Evolutionary conservation across 768 basidiomycete species (phyloP).

Genomic region (Holtermannia corniformis): DNA sequence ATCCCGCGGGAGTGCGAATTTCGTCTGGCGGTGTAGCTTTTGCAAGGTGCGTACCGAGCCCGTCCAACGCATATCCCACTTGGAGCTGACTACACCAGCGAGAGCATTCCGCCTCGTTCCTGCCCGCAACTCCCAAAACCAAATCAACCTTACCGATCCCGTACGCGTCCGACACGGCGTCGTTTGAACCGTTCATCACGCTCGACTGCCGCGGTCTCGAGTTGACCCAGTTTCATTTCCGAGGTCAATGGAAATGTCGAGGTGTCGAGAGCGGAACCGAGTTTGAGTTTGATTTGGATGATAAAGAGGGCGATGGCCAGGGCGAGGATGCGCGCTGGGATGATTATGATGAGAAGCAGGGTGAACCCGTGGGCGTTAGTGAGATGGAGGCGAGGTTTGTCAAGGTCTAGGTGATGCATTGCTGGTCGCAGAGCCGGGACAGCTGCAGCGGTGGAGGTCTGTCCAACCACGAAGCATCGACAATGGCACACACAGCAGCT

Average conservation of each 20-base stretch:
- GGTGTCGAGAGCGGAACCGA: constrained; percentile 15
- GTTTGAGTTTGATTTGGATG: constrained; percentile 37
- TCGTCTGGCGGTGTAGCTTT: constrained; percentile 36
- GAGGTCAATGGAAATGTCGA: constrained; percentile 21
- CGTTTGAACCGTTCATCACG: constrained; percentile 25
- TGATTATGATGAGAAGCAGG: constrained; percentile 40
- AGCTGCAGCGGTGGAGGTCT: too few species aligned
- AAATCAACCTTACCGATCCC: constrained; percentile 20
- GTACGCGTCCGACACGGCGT: constrained; percentile 14
- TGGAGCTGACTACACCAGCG: constrained; percentile 16
- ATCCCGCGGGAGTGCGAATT: constrained; percentile 37
- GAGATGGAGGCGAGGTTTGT: constrained; percentile 28
- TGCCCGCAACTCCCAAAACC: constrained; percentile 21
- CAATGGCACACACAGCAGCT: too few species aligned
- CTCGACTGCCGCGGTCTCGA: constrained; percentile 41
- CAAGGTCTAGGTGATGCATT: constrained; percentile 2
- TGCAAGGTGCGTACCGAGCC: constrained; percentile 31
- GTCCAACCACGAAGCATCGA: too few species aligned
- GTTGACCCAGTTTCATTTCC: constrained; percentile 31
- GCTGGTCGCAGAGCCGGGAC: too few species aligned
- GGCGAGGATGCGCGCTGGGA: constrained; percentile 38
- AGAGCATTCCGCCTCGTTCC: constrained; percentile 39
- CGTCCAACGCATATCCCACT: background rate
- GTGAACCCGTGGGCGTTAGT: constrained; percentile 29
- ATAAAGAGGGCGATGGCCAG: constrained; percentile 8